Base-by-base conservation (phyloP, 129 eudicot species). In the carrot (Daucus carota) region DNA sequence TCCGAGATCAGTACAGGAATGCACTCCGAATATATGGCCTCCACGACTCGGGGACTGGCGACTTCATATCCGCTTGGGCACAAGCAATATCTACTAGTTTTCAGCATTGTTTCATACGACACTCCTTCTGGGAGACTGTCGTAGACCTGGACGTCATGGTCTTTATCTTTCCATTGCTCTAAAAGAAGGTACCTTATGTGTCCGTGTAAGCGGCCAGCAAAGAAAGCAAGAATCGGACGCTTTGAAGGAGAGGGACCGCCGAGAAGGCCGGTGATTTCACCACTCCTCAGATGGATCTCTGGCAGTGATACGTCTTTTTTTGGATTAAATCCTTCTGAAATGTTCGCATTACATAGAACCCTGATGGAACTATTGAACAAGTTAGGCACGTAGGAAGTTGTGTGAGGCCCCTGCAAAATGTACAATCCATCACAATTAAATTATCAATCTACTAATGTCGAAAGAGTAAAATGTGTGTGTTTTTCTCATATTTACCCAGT, bases 401-500 rank as follows among this genome's bases (percentile, higher is more conserved):
- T 38, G 32, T 76, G 44, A 26, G 93, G 90, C 15, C 88, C 93
- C 90, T 88, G 83, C 1, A 67, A 77, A 31, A 24, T 71, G 26
- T 60, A 29, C 40, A 26, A 70, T 42, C 18, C n/a, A 3, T 69
- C 24, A 22, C n/a, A 1, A 42, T 33, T 8, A 67, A 20, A 38
- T 34, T 17, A n/a, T n/a, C n/a, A n/a, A n/a, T n/a, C n/a, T n/a
- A n/a, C n/a, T n/a, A n/a, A n/a, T n/a, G n/a, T n/a, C n/a, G n/a
- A n/a, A n/a, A 45, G 14, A 15, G 4, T 45, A 13, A 52, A 52
- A 20, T 52, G 28, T 22, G 22, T 52, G 28, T 1, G 6, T 3
- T 59, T 36, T n/a, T 59, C 26, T 20, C 59, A 14, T 32, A 75
- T 83, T 36, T 82, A 92, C 97, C 96, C 97, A 92, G 73, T 92